phyloP scores from a whole-genome alignment of 805 yeast genomes.

The Yarrowia bubula region DNA sequence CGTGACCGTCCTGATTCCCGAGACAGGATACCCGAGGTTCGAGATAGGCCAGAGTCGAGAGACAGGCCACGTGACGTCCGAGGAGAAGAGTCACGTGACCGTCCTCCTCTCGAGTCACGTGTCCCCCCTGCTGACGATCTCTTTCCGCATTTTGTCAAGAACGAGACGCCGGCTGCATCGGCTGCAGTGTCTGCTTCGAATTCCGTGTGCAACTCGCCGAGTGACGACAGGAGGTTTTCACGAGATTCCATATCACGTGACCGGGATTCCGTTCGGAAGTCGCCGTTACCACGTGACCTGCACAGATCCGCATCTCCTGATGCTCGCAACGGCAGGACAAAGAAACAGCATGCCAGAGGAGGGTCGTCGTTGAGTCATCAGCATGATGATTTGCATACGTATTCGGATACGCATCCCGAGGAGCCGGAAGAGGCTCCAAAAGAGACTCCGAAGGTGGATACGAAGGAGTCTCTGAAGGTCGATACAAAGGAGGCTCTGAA shows the following conservation, averaged over 20 bases:
- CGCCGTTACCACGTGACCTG: slow-evolving; percentile 10
- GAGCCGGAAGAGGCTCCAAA: not conserved
- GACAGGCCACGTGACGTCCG: not conserved
- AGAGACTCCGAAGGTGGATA: not conserved
- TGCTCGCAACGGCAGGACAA: not conserved
- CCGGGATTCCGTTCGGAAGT: not conserved
- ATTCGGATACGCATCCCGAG: slow-evolving; percentile 21
- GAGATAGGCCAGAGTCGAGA: not conserved
- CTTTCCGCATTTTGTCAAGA: slow-evolving; percentile 19
- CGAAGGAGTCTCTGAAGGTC: not conserved
- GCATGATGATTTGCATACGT: slow-evolving; percentile 11
- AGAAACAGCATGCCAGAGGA: not conserved
- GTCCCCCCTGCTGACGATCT: not conserved
- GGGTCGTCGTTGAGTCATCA: slow-evolving; percentile 4
- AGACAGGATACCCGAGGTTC: not conserved
- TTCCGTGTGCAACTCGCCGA: slow-evolving; percentile 8
- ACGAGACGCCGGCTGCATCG: not conserved
- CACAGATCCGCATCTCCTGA: not conserved
- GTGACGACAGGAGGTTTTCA: slow-evolving; percentile 8
- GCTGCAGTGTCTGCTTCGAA: not conserved
- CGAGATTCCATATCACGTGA: not conserved
- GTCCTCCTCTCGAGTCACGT: not conserved
- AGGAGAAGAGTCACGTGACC: not conserved
- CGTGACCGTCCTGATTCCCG: not conserved
- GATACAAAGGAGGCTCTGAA: not conserved